A percentile compares a stretch with the other conserved stretches of the same genome.
These are phyloP conservation scores for Pythium diclinum DNA, from an alignment of 352 stramenopile species.

Conservation along the genomic window DNA sequence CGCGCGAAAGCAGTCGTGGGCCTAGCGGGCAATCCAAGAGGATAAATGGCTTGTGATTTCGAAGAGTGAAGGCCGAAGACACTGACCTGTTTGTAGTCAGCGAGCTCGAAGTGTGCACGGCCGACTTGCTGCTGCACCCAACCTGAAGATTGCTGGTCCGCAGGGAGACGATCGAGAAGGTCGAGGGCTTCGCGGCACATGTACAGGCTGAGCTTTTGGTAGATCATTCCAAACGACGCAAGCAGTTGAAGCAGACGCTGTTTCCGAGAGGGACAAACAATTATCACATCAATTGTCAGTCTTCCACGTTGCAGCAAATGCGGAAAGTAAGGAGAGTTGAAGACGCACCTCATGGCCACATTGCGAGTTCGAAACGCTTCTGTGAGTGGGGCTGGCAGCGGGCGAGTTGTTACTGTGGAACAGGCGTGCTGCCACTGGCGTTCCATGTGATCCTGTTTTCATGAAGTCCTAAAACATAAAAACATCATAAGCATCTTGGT, in stretches of 20 bases:
- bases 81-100: constrained; percentile 87
- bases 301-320: background rate
- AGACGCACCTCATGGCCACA: constrained; percentile 21
- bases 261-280: background rate
- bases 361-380: constrained; percentile 5
- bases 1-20: constrained; percentile 82
- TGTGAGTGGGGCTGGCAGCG: constrained; percentile 13
- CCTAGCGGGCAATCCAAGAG: constrained; percentile 29
- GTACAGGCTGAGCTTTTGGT: constrained; percentile 71
- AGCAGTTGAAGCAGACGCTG: constrained; percentile 57
- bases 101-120: constrained; percentile 93
- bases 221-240: constrained; percentile 70
- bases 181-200: constrained; percentile 85
- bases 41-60: background rate
- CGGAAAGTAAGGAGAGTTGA: background rate
- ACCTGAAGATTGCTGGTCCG: constrained; percentile 85
- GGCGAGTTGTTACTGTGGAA: constrained; percentile 27
- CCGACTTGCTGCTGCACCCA: constrained; percentile 95
- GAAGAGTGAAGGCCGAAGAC: background rate
- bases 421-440: constrained; percentile 15
- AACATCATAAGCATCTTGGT: background rate
- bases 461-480: constrained; percentile 20
- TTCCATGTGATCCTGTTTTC: constrained; percentile 15
- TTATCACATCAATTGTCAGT: background rate
- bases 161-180: constrained; percentile 83